Percentiles rank a stretch among this genome's conserved stretches.
Conservation (phyloP, 1,284 basidiomycete species). For the Leccinum fuscescens region DNA sequence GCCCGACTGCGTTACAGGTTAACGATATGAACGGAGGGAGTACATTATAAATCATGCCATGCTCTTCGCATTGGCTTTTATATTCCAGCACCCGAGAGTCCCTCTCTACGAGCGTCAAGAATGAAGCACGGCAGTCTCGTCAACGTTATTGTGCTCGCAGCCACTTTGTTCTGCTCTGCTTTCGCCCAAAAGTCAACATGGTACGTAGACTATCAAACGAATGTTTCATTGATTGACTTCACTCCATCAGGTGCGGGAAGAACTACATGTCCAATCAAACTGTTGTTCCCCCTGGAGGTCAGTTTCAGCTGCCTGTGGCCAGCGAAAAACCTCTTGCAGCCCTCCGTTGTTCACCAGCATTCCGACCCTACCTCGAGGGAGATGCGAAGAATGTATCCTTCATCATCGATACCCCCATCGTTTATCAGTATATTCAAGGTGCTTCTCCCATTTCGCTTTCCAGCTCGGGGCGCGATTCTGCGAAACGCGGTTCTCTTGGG, state of each 20-base stretch:
- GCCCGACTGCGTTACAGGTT: too few species aligned
- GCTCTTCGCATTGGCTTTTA: too few species aligned
- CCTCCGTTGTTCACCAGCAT: constrained; percentile 63
- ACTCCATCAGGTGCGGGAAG: constrained; percentile 57
- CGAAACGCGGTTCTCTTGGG: constrained; percentile 9
- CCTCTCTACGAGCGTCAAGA: neutral
- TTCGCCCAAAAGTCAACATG: constrained; percentile 26
- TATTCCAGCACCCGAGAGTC: neutral
- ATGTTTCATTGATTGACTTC: neutral
- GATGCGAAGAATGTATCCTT: constrained; percentile 44
- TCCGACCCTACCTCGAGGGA: constrained; percentile 64
- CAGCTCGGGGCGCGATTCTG: constrained; percentile 19
- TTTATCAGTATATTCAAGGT: constrained; percentile 46
- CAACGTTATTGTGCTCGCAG: constrained; percentile 5
- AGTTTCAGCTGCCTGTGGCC: constrained; percentile 51
- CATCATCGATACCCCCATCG: constrained; percentile 59
- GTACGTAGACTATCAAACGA: constrained; percentile 7
- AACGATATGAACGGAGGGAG: too few species aligned
- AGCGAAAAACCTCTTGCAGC: constrained; percentile 57
- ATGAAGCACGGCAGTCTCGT: constrained; percentile 13
- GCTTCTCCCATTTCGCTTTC: constrained; percentile 46
- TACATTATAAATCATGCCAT: too few species aligned
- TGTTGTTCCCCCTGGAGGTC: constrained; percentile 55
- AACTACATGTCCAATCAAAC: constrained; percentile 55
- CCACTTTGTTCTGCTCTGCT: constrained; percentile 1